phyloP scores from a whole-genome alignment of 2,329 filamentous ascomycete species.

The Teratosphaeria epicoccoides region DNA sequence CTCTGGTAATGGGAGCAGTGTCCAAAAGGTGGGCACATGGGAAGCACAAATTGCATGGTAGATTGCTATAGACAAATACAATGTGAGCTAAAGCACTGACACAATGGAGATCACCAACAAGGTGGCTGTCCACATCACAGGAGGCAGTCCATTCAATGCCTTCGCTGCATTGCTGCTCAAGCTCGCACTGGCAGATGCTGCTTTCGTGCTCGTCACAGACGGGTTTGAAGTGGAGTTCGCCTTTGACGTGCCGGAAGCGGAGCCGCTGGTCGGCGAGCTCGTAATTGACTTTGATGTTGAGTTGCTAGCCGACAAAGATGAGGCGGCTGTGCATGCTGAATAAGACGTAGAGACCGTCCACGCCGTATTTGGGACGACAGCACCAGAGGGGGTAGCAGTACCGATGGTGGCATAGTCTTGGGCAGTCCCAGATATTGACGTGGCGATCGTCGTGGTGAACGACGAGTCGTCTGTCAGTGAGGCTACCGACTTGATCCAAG shows the following conservation, averaged over 20 bases:
- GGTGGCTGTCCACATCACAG: too few species aligned
- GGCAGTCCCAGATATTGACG: conserved; percentile 5
- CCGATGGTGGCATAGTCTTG: conserved; percentile 8
- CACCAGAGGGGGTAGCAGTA: conserved; percentile 9
- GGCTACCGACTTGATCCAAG: conserved; percentile 18
- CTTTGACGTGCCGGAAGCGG: background rate
- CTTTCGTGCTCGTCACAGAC: background rate
- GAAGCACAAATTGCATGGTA: too few species aligned
- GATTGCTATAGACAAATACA: too few species aligned
- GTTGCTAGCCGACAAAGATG: background rate
- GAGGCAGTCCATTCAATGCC: background rate
- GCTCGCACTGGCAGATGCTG: background rate
- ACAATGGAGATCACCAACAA: background rate
- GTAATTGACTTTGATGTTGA: background rate
- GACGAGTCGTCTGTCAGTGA: conserved; percentile 5
- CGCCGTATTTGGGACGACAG: conserved; percentile 6
- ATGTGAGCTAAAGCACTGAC: background rate
- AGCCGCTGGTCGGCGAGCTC: background rate
- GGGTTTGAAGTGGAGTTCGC: background rate
- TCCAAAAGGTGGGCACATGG: too few species aligned
- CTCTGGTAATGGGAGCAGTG: too few species aligned
- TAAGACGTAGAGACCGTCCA: conserved; percentile 4
- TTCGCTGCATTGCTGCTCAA: background rate
- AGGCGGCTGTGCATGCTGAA: background rate
- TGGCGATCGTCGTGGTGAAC: conserved; percentile 6